phyloP scores from a whole-genome alignment of 192 early-diverging fungal genomes.

The Cetraspora pellucida region DNA sequence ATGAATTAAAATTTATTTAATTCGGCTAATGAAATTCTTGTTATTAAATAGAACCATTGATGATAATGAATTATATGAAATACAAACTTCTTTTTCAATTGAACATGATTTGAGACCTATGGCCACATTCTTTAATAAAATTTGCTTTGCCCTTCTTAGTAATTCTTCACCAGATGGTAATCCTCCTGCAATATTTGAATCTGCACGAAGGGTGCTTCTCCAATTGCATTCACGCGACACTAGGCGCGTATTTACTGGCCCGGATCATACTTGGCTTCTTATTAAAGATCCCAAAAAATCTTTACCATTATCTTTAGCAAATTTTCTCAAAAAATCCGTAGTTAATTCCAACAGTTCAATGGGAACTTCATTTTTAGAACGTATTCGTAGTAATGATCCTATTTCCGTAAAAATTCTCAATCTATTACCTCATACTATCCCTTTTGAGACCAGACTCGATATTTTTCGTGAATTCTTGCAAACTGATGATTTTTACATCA shows the following conservation, averaged over 20 bases:
- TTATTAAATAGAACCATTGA: conserved; percentile 53
- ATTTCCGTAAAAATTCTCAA: conserved; percentile 65
- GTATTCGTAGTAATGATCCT: conserved; percentile 24
- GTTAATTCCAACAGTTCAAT: background rate
- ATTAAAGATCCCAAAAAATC: conserved; percentile 37
- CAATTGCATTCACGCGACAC: conserved; percentile 70
- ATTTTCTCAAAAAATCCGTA: conserved; percentile 14
- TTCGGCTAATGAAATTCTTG: background rate
- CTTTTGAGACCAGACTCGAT: conserved; percentile 81
- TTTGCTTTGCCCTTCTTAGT: conserved; percentile 62
- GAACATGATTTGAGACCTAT: conserved; percentile 50
- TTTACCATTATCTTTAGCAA: conserved; percentile 4
- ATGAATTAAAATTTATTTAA: background rate
- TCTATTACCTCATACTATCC: conserved; percentile 86
- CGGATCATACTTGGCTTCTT: conserved; percentile 63
- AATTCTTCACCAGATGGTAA: conserved; percentile 27
- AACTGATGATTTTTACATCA: conserved; percentile 26
- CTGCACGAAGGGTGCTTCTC: conserved; percentile 59
- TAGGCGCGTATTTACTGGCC: conserved; percentile 60
- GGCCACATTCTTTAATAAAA: conserved; percentile 62
- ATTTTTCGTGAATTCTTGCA: conserved; percentile 81
- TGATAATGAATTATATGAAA: conserved; percentile 65
- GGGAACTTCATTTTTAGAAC: conserved; percentile 2
- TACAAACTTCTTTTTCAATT: conserved; percentile 57
- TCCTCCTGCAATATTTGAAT: conserved; percentile 43